Evolutionary conservation across 169 alveolate species (phyloP), one percentile per base, ranked within the genome.

Genomic region (Plasmodium gaboni): DNA sequence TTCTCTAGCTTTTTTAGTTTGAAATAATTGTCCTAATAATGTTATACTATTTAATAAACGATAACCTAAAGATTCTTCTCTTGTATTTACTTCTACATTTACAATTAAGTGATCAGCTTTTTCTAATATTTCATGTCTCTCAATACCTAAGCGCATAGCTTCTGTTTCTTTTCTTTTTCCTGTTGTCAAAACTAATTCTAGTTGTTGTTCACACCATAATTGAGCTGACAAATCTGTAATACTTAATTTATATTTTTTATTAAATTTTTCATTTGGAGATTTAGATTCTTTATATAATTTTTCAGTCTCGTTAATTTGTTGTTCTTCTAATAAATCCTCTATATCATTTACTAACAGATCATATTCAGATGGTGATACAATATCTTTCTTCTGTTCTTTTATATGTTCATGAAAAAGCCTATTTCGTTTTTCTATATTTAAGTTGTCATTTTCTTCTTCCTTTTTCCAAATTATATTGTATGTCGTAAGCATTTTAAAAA

Each of bases 181-280:
- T 6, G 97, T 94, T 6, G 93, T 80, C 42, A 94, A 91, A 24
- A 89, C 89, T 78, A 88, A 86, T 61, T 93, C 96, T n/a, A 93
- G 63, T 85, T 93, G 95, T 71, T 92, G 94, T 72, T 94, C 97
- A 69, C 97, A 94, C 97, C 97, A 94, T 38, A 94, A 59, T 32
- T 94, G 97, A 50, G 95, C 87, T 8, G 96, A 93, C 17, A 94
- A 70, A 63, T 94, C 97, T 1, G 97, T 94, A 13, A 94, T 94
- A 24, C 95, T 90, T 60, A 94, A 76, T 48, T 87, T 89, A 92
- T 95, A 92, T 74, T 94, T 94, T 69, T 94, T 94, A 65, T 87
- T 85, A 55, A 85, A 87, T 57, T 87, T 76, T 76, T 67, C 92
- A 69, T 74, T 87, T 13, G 92, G 92, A 3, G 70, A 22, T 67